Evolutionary conservation across 176 grass and related monocot genomes (phyloP), one percentile per base, ranked within the genome.

Genomic region (Calamus simplicifolius): DNA sequence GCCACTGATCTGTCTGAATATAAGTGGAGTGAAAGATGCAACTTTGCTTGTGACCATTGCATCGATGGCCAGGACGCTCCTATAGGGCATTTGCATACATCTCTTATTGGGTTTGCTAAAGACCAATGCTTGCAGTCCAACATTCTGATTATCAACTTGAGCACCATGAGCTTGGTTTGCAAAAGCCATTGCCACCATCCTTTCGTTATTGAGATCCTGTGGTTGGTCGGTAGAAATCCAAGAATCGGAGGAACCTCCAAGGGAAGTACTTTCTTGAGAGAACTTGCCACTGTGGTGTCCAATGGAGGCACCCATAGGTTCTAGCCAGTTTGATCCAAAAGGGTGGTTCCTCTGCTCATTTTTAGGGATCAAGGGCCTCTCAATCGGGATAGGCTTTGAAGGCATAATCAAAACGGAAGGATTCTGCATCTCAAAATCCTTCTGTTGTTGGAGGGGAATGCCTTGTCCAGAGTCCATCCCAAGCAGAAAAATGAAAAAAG

Each of bases 351-450:
- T 52, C 13, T 66, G 25, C 25, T 23, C 48, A 18, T 66, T 27
- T 5, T 1, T 50, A 10, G 25, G 15, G 26, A n/a, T 19, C 38
- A 50, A 8, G 29, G 35, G 2, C 61, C 61, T 63, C 43, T 25
- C 50, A 4, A 15, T 30, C 43, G 7, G 61, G 31, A 49, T 19
- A n/a, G 62, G 48, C 23, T 65, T 65, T 17, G 43, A 14, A 13
- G 49, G 62, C 4, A 48, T 65, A 52, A 66, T 14, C 13, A 49
- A 25, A 29, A 19, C 2, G 49, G 5, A 52, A 27, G 23, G 49
- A 18, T 23, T 28, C 21, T 53, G 63, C 49, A 66, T 52, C 48
- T 30, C 49, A 21, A 65, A 66, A 66, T 52, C 63, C 48, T 53
- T 18, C 5, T 53, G 14, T 6, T 28, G 25, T 25, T 14, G 12